Conservation (phyloP, 2,329 filamentous ascomycete genomes). For the Fusarium protoensiforme region DNA sequence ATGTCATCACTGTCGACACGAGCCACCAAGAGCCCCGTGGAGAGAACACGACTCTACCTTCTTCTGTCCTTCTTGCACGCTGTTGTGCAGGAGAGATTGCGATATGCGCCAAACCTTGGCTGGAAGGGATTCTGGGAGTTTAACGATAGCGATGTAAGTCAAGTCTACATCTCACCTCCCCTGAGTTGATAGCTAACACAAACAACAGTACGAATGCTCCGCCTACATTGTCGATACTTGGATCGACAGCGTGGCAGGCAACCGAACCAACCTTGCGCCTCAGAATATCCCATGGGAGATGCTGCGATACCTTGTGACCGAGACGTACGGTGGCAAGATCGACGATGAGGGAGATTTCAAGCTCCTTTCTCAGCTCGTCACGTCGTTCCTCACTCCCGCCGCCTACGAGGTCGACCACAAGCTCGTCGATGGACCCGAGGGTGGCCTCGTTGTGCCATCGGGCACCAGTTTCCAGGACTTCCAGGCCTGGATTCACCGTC, state of each 20-base stretch:
- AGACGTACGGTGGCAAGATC: constrained; percentile 98
- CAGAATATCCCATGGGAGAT: constrained; percentile 97
- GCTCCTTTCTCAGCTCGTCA: constrained; percentile 78
- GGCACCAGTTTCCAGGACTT: constrained; percentile 89
- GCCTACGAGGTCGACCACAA: constrained; percentile 95
- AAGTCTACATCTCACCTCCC: background rate
- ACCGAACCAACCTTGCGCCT: constrained; percentile 91
- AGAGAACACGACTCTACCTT: constrained; percentile 89
- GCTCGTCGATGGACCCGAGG: constrained; percentile 76
- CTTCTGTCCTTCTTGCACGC: constrained; percentile 95
- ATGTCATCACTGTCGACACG: constrained; percentile 83
- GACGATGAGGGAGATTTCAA: constrained; percentile 89
- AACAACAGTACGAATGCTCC: constrained; percentile 88
- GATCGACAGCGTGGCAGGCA: constrained; percentile 85
- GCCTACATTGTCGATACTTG: constrained; percentile 96
- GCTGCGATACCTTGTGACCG: constrained; percentile 87
- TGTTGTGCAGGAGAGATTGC: constrained; percentile 91
- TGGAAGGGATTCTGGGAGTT: constrained; percentile 99
- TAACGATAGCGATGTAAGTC: constrained; percentile 96
- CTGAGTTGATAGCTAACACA: background rate
- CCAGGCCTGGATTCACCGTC: constrained; percentile 86
- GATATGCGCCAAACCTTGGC: constrained; percentile 91
- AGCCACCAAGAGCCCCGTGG: constrained; percentile 84
- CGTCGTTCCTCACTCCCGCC: constrained; percentile 81
- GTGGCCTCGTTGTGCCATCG: constrained; percentile 78